Conservation (phyloP, 2,329 filamentous ascomycete species). For the Cadophora sp. region DNA sequence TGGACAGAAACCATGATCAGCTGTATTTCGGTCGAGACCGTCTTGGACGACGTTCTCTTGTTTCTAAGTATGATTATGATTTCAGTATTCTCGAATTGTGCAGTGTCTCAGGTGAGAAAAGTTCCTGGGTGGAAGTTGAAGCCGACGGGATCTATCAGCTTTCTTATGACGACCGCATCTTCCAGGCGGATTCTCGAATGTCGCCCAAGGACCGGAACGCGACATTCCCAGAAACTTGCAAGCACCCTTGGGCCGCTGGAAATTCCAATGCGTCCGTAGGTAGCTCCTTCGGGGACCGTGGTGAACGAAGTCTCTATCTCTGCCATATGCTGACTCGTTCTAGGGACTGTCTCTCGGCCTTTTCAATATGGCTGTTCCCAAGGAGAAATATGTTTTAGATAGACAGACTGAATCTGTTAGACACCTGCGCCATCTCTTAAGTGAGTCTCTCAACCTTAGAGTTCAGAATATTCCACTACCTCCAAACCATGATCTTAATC, state of each 20-base stretch:
- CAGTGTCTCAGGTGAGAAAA: conserved; percentile 67
- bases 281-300: neutral
- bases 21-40: conserved; percentile 88
- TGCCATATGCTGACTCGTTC: conserved; percentile 21
- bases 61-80: conserved; percentile 58
- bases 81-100: conserved; percentile 63
- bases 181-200: neutral
- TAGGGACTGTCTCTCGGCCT: conserved; percentile 34
- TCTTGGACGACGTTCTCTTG: conserved; percentile 83
- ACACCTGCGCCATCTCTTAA: conserved; percentile 60
- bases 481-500: conserved; percentile 45
- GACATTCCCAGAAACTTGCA: conserved; percentile 11
- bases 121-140: conserved; percentile 79
- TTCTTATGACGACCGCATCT: conserved; percentile 24
- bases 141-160: conserved; percentile 77
- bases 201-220: neutral
- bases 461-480: conserved; percentile 70
- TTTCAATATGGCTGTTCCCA: conserved; percentile 49
- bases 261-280: conserved; percentile 8
- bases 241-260: conserved; percentile 23
- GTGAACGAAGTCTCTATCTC: neutral
- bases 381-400: conserved; percentile 40
- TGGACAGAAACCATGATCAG: conserved; percentile 65
- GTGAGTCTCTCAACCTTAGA: conserved; percentile 67
- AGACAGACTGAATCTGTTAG: conserved; percentile 57